A percentile compares a stretch with the other conserved stretches of the same genome.
Conservation (phyloP, 768 basidiomycete species). For the Xerocomus spinulosus region DNA sequence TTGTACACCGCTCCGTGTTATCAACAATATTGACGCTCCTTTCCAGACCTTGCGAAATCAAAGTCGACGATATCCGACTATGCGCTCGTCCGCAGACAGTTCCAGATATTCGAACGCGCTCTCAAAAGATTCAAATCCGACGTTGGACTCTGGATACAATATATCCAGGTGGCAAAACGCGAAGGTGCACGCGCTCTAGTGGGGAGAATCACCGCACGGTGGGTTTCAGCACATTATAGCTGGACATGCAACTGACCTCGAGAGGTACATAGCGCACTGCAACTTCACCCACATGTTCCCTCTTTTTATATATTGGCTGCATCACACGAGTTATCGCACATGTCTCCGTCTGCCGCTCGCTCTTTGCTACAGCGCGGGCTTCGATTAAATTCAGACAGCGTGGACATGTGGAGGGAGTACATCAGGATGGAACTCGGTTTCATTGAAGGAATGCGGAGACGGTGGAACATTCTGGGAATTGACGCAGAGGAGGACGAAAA, state of each 20-base stretch:
- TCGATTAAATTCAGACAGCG: constrained; percentile 65
- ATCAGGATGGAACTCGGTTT: constrained; percentile 88
- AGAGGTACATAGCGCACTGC: constrained; percentile 60
- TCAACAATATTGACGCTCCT: background rate
- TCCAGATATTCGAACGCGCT: constrained; percentile 89
- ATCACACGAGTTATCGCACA: constrained; percentile 71
- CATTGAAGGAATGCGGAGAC: constrained; percentile 69
- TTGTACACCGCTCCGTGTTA: constrained; percentile 20
- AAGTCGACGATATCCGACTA: constrained; percentile 74
- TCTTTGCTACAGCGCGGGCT: constrained; percentile 82
- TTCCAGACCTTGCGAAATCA: constrained; percentile 29
- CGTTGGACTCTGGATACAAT: constrained; percentile 83
- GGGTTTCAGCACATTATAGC: constrained; percentile 20
- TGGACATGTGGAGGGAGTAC: constrained; percentile 85
- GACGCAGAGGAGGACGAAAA: constrained; percentile 11
- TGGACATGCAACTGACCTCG: constrained; percentile 5
- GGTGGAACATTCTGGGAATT: constrained; percentile 81
- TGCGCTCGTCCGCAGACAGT: constrained; percentile 77
- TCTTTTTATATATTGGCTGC: constrained; percentile 82
- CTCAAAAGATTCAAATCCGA: constrained; percentile 86
- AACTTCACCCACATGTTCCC: constrained; percentile 77
- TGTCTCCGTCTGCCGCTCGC: constrained; percentile 75
- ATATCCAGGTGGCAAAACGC: constrained; percentile 77
- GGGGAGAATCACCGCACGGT: constrained; percentile 80
- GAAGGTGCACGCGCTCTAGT: constrained; percentile 78